Evolutionary conservation across 345 rosid genomes (phyloP).

Genomic region (Reutealis trisperma): DNA sequence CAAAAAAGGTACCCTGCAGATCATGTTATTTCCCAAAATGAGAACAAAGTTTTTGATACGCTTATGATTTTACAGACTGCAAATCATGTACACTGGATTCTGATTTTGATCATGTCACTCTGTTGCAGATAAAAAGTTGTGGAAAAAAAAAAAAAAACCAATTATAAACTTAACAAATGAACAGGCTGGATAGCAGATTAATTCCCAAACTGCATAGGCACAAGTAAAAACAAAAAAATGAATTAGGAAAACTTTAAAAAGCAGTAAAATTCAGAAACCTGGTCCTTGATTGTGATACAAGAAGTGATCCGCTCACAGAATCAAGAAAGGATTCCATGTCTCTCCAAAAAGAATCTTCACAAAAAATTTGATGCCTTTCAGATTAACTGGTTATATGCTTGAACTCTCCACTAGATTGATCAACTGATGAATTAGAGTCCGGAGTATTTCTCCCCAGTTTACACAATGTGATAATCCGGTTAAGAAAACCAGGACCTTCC

Average conservation of each 20-base stretch:
- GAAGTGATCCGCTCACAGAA: conserved; percentile 52
- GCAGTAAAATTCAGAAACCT: conserved; percentile 46
- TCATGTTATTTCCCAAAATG: neutral
- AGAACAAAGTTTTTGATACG: neutral
- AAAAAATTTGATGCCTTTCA: conserved; percentile 40
- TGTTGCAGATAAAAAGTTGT: neutral
- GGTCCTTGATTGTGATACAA: conserved; percentile 56
- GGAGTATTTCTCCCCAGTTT: conserved; percentile 35
- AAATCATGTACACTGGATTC: neutral
- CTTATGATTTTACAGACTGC: neutral
- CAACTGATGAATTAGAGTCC: conserved; percentile 23
- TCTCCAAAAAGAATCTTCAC: conserved; percentile 52
- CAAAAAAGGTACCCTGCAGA: neutral
- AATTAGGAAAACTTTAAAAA: conserved; percentile 7
- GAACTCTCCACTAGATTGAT: conserved; percentile 31
- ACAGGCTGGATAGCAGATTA: neutral
- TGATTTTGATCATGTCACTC: neutral
- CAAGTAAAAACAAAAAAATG: neutral
- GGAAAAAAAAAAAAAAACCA: too few relatives aligned
- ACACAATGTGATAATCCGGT: conserved; percentile 36
- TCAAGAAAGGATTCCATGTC: conserved; percentile 57
- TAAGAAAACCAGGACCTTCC: conserved; percentile 35
- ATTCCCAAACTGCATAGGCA: neutral
- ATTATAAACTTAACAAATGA: neutral
- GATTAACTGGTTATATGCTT: conserved; percentile 23